Base-by-base conservation (phyloP, 164 flowering plant genomes). In the Echeveria elegans region DNA sequence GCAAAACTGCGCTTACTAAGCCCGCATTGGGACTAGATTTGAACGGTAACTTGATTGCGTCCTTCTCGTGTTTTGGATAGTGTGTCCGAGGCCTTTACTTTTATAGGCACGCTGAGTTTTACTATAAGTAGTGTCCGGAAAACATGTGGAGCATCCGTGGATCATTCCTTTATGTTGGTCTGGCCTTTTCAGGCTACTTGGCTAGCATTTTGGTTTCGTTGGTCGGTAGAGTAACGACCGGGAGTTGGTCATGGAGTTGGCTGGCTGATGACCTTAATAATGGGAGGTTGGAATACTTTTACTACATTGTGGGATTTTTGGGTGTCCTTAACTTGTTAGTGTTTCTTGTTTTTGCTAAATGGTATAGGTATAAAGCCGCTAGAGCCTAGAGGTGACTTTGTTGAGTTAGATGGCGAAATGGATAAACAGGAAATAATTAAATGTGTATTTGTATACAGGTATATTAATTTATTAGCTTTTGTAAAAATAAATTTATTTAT, bases 61-160 rank as follows among this genome's bases (percentile, higher is more conserved):
- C 89, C 2, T 69, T 85, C 79, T 81, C 89, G 85, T 70, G 0
- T 64, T 78, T 7, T 87, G 90, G 90, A 32, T 87, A 31, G 68
- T 82, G 8, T 86, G 0, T 53, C 86, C 1, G 87, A 87, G 64
- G 87, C 82, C 4, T 85, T 85, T 40, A 41, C 60, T 6, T n/a
- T 68, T 1, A 72, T 87, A 24, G 88, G 78, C 84, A 76, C 40
- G 32, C 74, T 2, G 93, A 87, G 61, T 84, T 87, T 58, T 85
- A 72, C 70, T 84, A 84, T 80, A 85, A 83, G 70, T 84, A 87
- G 72, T 82, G 80, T 69, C 93, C 90, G 0, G 93, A 85, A 70
- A 80, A 84, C 70, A 84, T 86, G 93, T 77, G 86, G 65, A 83
- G 87, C 77, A 65, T 86, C 14, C 87, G 82, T 0, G 82, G 76